Evolutionary conservation across 768 basidiomycete species (phyloP).

Genomic region (Sutorius australiensis): DNA sequence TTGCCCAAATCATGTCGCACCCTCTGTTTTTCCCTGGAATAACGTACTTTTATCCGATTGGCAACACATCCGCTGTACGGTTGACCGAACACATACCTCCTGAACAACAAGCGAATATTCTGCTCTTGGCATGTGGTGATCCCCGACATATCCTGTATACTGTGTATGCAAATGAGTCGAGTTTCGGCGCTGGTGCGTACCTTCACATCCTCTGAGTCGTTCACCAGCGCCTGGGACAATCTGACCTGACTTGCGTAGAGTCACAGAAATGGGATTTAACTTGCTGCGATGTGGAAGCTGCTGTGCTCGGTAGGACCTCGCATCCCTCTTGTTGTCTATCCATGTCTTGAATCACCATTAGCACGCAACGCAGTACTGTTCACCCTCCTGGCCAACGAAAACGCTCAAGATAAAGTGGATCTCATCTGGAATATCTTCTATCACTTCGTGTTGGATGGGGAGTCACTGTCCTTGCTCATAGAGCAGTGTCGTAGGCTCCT

Average conservation of each 20-base stretch:
- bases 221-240: too few relatives aligned
- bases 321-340: neutral
- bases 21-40: slow-evolving; percentile 27
- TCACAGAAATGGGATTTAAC: slow-evolving; percentile 27
- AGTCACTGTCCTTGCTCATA: slow-evolving; percentile 22
- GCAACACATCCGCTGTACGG: slow-evolving; percentile 53
- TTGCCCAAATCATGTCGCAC: slow-evolving; percentile 19
- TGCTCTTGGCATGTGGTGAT: slow-evolving; percentile 58
- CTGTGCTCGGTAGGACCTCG: slow-evolving; percentile 25
- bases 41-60: slow-evolving; percentile 53
- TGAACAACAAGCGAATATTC: slow-evolving; percentile 44
- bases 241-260: slow-evolving; percentile 9
- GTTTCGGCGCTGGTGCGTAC: slow-evolving; percentile 7
- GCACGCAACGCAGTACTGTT: slow-evolving; percentile 30
- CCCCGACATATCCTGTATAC: slow-evolving; percentile 53
- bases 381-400: slow-evolving; percentile 26
- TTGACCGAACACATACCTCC: slow-evolving; percentile 46
- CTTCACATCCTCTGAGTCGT: neutral
- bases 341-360: neutral
- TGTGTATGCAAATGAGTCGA: slow-evolving; percentile 23
- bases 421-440: slow-evolving; percentile 32
- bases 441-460: slow-evolving; percentile 25
- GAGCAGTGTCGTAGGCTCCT: slow-evolving; percentile 27
- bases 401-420: slow-evolving; percentile 12
- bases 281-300: slow-evolving; percentile 29